Base-by-base conservation (phyloP, 2,329 filamentous ascomycete species). In the Daldinia eschscholtzii region DNA sequence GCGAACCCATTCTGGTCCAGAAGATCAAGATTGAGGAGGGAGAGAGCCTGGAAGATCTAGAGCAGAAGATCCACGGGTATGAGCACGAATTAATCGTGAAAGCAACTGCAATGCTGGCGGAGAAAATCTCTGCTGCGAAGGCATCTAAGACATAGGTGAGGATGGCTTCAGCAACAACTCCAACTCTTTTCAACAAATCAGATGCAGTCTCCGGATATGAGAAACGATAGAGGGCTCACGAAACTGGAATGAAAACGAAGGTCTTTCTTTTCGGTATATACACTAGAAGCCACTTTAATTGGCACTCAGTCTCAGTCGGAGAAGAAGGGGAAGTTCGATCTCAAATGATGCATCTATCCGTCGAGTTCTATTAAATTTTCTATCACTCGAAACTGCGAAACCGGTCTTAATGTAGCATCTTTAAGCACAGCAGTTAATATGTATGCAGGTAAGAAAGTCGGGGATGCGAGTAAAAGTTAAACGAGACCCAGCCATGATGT, bases 81-180 rank as follows among this genome's bases (percentile, higher is more conserved):
- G 91, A 93, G 80, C 91, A 91, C 84, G 82, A 83, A 61, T 80
- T 90, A 68, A 91, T 93, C 74, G 87, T 93, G 52, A 87, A 92
- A 75, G 91, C 89, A 23, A 87, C 87, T 39, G 83, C 75, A 13
- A 50, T 71, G 7, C 55, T 76, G 30, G 72, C 73, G 44, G 64
- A 74, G 52, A 71, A 74, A 66, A 75, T 76, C 62, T 67, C 66
- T 12, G 59, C 70, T 37, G 69, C 52, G 28, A 76, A 73, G 57
- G 53, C 35, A 62, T 67, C 67, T n/a, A 61, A 68, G 56, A 64
- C 68, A 26, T 68, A 53, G 50, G 50, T 35, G n/a, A 53, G 55
- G 50, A 35, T 57, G 18, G 12, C 13, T 15, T 18, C 20, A 33
- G 30, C 39, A 39, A 23, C 20, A 23, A 23, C 20, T 23, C 20